Evolutionary conservation across 345 rosid genomes (phyloP).

Genomic region (Lepidium sativum): DNA sequence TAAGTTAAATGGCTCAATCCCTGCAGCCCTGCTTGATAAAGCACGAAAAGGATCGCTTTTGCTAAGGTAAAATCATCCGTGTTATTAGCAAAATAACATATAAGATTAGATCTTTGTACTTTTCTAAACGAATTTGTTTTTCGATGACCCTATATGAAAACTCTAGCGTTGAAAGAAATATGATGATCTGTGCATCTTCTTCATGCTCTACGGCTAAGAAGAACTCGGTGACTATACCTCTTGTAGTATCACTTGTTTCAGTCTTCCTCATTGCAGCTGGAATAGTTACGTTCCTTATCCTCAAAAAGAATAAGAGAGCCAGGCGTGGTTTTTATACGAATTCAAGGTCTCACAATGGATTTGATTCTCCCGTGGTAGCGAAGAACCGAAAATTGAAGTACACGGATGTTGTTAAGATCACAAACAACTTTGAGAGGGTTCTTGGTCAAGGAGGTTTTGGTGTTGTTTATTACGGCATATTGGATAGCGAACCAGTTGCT

Average conservation of each 20-base stretch:
- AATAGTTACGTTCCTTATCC: not conserved
- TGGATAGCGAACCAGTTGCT: too few species aligned
- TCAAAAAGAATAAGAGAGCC: slow-evolving; percentile 20
- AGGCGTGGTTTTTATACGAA: not conserved
- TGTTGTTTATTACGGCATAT: too few species aligned
- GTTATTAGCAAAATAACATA: not conserved
- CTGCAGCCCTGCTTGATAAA: slow-evolving; percentile 35
- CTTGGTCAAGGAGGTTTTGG: too few species aligned
- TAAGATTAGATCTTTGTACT: not conserved
- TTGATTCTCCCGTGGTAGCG: too few species aligned
- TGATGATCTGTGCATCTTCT: slow-evolving; percentile 25
- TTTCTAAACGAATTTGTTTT: not conserved
- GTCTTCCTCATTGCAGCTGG: slow-evolving; percentile 17
- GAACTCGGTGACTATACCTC: slow-evolving; percentile 5
- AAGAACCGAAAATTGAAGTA: too few species aligned
- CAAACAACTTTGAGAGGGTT: too few species aligned
- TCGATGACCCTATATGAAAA: not conserved
- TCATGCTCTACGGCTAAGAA: slow-evolving; percentile 25
- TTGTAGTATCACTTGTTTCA: slow-evolving; percentile 16
- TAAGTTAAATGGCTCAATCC: slow-evolving; percentile 39
- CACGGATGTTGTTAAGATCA: too few species aligned
- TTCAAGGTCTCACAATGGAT: too few species aligned
- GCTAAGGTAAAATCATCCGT: slow-evolving; percentile 30
- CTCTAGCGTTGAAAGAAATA: slow-evolving; percentile 38
- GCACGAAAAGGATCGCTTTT: slow-evolving; percentile 19